Evolutionary conservation across 495 filamentous ascomycete genomes (phyloP).

Genomic region (Physcia stellaris): DNA sequence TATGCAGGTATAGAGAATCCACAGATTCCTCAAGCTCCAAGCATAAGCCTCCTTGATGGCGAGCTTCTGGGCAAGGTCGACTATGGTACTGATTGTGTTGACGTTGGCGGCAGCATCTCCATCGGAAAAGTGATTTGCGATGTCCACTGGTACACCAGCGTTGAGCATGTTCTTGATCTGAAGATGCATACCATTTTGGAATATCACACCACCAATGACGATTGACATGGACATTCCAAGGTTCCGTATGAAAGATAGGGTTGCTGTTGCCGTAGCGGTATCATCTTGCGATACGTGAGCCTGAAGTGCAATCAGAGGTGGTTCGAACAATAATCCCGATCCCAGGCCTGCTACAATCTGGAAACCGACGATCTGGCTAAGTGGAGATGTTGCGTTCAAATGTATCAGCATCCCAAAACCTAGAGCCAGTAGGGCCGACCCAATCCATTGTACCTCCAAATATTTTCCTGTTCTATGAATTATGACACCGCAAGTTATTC

Average conservation of each 20-base stretch:
- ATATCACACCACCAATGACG: constrained; percentile 70
- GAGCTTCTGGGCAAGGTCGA: constrained; percentile 27
- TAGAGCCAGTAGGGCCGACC: constrained; percentile 29
- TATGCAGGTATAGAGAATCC: constrained; percentile 45
- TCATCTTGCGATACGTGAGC: constrained; percentile 53
- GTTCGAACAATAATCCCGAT: constrained; percentile 33
- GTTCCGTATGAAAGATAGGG: constrained; percentile 61
- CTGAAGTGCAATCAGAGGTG: constrained; percentile 70
- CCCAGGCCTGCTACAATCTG: constrained; percentile 51
- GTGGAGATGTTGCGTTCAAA: constrained; percentile 23
- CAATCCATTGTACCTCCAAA: constrained; percentile 38
- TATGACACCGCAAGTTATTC: constrained; percentile 34
- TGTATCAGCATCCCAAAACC: constrained; percentile 41
- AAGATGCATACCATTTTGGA: constrained; percentile 46
- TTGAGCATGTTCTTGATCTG: constrained; percentile 24
- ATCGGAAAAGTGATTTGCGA: constrained; percentile 31
- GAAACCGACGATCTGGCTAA: constrained; percentile 33
- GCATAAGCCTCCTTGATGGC: constrained; percentile 43
- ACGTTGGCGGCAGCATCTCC: constrained; percentile 39
- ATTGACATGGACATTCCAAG: constrained; percentile 52
- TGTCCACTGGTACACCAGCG: constrained; percentile 28
- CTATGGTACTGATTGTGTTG: constrained; percentile 27
- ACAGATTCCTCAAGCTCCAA: constrained; percentile 46
- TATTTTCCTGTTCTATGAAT: constrained; percentile 51
- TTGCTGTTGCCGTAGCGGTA: constrained; percentile 64